A percentile compares a stretch with the other conserved stretches of the same genome.
Conservation (phyloP, 2,329 filamentous ascomycete genomes). For the Cytospora leucostoma region DNA sequence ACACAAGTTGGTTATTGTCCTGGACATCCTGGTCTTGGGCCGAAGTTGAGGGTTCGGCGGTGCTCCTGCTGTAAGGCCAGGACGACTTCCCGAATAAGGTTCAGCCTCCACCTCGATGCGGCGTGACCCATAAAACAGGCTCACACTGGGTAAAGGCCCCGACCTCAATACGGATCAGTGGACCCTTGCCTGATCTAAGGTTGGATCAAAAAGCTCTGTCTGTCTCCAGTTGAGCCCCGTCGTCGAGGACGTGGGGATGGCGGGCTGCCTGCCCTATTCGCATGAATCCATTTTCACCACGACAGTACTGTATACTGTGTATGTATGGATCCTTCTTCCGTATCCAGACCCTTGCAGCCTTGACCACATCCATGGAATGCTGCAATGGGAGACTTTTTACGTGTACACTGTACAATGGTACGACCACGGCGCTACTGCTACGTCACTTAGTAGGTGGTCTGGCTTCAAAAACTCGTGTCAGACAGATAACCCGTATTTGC, state of each 20-base stretch:
- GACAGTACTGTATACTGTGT: neutral
- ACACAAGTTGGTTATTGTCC: too few species aligned
- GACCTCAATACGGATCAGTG: slow-evolving; percentile 9
- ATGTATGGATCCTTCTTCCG: neutral
- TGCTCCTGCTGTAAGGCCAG: neutral
- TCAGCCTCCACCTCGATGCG: slow-evolving; percentile 21
- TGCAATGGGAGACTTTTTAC: neutral
- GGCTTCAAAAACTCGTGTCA: neutral
- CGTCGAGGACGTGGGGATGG: neutral
- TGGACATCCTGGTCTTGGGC: neutral
- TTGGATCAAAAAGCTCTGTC: slow-evolving; percentile 17
- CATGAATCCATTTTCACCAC: neutral
- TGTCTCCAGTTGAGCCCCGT: neutral
- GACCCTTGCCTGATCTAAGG: slow-evolving; percentile 15
- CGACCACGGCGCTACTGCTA: neutral
- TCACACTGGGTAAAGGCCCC: slow-evolving; percentile 18
- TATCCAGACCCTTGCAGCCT: neutral
- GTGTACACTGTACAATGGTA: neutral
- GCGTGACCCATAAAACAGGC: slow-evolving; percentile 17
- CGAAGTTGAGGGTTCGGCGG: slow-evolving; percentile 2
- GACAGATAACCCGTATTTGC: neutral
- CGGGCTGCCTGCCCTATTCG: slow-evolving; percentile 5
- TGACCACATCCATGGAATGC: neutral
- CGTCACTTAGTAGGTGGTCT: neutral
- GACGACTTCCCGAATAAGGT: slow-evolving; percentile 27